Base-by-base conservation (phyloP, 768 basidiomycete species). In the Pleurotus sapidus region DNA sequence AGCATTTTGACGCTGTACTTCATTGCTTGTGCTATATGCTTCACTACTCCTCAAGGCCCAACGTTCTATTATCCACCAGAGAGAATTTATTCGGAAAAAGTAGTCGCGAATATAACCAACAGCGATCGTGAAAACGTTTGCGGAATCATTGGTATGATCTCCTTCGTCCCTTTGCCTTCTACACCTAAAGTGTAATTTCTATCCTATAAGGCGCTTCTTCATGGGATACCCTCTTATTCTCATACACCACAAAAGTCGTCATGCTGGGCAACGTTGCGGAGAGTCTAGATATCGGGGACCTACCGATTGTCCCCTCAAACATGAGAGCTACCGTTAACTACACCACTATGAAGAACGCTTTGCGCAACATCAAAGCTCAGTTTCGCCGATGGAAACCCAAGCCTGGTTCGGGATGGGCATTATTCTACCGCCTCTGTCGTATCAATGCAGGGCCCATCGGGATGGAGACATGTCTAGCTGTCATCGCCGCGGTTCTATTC, bases 211-310 rank as follows among this genome's bases (percentile, higher is more conserved):
- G 78, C 57, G 77, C 84, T 20, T 87, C 86, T 4, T 73, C 80
- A 0, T 83, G 80, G 77, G 82, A 81, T 56, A 72, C 75, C 50
- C 70, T 97, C 4, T 71, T 94, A n/a, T 97, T 97, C 70, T 85
- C 85, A 14, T 95, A 93, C 68, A 92, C 89, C 38, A 95, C 93
- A 1, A 86, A 88, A 59, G 91, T 97, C 12, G 84, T 95, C 56
- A 85, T 86, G 82, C 84, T 94, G 42, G 94, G 93, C 2, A 84
- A 92, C 70, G 77, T 76, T 2, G 77, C 88, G 1, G 78, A 82
- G 56, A 87, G 82, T 57, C 80, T 96, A 46, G 91, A 96, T 62
- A 91, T 93, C 18, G 92, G 86, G 59, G 93, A 97, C 67, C 75
- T 97, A 27, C 95, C 94, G 4, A 85, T 95, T 55, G 81, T 95